Percentiles rank a stretch among this genome's conserved stretches.
phyloP scores from a whole-genome alignment of 345 rosid species.

The Eucalyptus cloeziana region DNA sequence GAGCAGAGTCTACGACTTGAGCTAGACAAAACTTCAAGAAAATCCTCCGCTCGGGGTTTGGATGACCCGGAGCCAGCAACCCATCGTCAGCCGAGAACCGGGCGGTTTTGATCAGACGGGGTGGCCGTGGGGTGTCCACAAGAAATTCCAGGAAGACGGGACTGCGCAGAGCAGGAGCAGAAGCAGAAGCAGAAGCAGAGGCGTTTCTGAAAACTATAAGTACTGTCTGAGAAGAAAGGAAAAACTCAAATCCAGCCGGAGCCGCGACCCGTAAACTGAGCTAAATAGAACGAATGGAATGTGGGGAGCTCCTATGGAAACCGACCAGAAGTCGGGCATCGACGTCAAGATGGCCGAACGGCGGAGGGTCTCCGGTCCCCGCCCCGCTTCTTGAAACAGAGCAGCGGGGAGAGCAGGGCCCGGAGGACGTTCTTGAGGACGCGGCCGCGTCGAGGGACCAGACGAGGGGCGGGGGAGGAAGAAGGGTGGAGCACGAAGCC shows the following conservation, averaged over 20 bases:
- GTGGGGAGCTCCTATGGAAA: neutral
- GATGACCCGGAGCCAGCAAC: neutral
- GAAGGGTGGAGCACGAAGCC: neutral
- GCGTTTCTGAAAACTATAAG: neutral
- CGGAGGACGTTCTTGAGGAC: conserved; percentile 22
- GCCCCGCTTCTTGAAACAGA: neutral
- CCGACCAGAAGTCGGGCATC: neutral
- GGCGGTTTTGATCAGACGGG: neutral
- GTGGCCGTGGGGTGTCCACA: neutral
- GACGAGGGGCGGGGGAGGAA: neutral
- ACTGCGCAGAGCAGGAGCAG: neutral
- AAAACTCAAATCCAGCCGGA: too few species aligned
- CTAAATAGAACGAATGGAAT: neutral
- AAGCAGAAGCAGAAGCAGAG: neutral
- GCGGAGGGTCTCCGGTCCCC: neutral
- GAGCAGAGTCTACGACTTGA: neutral
- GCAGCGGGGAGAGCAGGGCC: neutral
- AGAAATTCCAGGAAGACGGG: neutral
- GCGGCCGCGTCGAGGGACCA: conserved; percentile 34
- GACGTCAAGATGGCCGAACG: neutral
- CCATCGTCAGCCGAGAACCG: neutral
- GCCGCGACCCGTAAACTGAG: neutral
- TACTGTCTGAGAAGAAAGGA: neutral
- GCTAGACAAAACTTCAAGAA: neutral
- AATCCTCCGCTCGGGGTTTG: neutral